Evolutionary conservation across 208 protist species (phyloP), one percentile per base, ranked within the genome.

Genomic region (Trypanosoma rangeli): DNA sequence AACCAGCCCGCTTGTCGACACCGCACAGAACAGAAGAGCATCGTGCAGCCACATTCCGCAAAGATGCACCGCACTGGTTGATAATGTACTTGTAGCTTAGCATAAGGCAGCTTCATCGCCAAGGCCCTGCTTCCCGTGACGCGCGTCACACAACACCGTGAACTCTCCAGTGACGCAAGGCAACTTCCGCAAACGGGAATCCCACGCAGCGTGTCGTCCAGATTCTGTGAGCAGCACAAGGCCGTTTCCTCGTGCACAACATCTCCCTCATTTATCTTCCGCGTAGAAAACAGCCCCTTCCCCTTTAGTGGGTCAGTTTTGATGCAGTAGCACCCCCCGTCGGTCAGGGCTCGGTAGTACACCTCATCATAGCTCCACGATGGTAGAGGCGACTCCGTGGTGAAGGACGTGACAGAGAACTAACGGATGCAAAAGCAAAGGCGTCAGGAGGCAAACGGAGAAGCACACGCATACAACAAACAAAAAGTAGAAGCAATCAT

Each of bases 211-310:
- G 62, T 64, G 65, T 92, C 83, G 69, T 86, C 90, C 74, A 93
- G 74, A 60, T 87, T 90, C 54, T 95, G 89, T 33, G 85, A 82
- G 72, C 85, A 91, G 60, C 79, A 85, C 15, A 89, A 69, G n/a
- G 84, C 85, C 22, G 65, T 85, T 73, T 95, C 89, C 68, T 84
- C 70, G 48, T 86, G 79, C 15, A 92, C 82, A 55, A 83, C 68
- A 24, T 78, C 82, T 37, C 73, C 75, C 26, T 74, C 64, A 13
- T 22, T 53, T 49, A 92, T 79, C 60, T 54, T 58, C 7, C 50
- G 57, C 5, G 46, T 59, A 5, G 83, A 60, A 37, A 87, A 85
- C 35, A 93, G 72, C 2, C 85, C 85, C 64, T 92, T 92, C 29
- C 89, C 86, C 48, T 92, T 93, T 26, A 86, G 49, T 8, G 71